A percentile compares a stretch with the other conserved stretches of the same genome.
Evolutionary conservation across 306 rosid species (phyloP).

Genomic region (Castanea sativa): DNA sequence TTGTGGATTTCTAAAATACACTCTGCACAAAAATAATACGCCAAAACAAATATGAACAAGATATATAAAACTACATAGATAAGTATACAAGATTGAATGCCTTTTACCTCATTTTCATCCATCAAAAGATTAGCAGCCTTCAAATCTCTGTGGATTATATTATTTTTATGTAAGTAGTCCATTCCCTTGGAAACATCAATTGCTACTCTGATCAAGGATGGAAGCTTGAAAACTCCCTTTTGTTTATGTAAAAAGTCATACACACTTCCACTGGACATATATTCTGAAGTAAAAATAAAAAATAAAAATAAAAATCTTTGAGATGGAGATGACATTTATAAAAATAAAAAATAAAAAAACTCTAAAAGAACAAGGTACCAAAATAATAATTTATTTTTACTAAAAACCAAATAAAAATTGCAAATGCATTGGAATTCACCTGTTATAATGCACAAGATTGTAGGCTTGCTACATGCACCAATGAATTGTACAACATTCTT

Average conservation of each 20-base stretch:
- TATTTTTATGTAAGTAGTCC: slow-evolving; percentile 93
- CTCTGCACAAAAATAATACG: background rate
- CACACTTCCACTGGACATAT: slow-evolving; percentile 96
- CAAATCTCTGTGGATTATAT: slow-evolving; percentile 94
- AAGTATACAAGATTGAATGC: slow-evolving; percentile 1
- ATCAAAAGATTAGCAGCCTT: slow-evolving; percentile 95
- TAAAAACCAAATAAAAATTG: background rate
- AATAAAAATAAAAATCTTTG: slow-evolving; percentile 17
- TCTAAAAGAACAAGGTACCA: slow-evolving; percentile 11
- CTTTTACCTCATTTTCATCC: slow-evolving; percentile 90
- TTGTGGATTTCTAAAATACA: background rate
- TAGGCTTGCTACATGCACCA: slow-evolving; percentile 93
- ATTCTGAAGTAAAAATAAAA: slow-evolving; percentile 50
- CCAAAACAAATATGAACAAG: background rate
- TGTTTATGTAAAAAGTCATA: slow-evolving; percentile 96
- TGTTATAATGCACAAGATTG: slow-evolving; percentile 86
- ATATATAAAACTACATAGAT: slow-evolving; percentile 2
- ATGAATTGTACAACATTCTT: slow-evolving; percentile 99
- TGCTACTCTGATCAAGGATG: slow-evolving; percentile 82
- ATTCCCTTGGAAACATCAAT: slow-evolving; percentile 92
- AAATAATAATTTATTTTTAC: slow-evolving; percentile 1
- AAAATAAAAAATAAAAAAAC: background rate
- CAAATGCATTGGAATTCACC: slow-evolving; percentile 46
- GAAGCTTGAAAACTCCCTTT: slow-evolving; percentile 82
- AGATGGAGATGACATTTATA: background rate